Percentiles rank a stretch among this genome's conserved stretches.
Evolutionary conservation across 2,329 filamentous ascomycete genomes (phyloP).

Genomic region (Nemania diffusa): DNA sequence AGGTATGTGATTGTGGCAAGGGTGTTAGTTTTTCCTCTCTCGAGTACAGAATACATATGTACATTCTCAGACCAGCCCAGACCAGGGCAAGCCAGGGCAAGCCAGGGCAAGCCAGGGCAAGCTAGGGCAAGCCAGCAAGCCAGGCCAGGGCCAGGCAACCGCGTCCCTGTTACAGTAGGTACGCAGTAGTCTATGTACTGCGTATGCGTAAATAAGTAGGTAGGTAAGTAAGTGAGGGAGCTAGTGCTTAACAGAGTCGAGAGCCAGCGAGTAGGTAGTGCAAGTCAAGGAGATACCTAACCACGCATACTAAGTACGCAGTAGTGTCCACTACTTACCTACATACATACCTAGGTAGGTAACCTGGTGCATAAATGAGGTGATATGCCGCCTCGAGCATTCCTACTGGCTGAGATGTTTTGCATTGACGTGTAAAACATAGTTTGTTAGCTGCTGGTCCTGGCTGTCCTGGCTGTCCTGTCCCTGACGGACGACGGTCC

Average conservation of each 20-base stretch:
- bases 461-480: not conserved
- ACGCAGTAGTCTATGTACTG: too few species aligned
- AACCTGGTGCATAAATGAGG: constrained; percentile 28
- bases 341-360: not conserved
- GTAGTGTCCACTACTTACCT: too few species aligned
- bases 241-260: constrained; percentile 3
- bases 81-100: too few species aligned
- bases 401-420: constrained; percentile 19
- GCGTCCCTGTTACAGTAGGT: not conserved
- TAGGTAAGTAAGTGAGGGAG: too few species aligned
- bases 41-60: too few species aligned
- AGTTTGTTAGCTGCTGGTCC: constrained; percentile 7
- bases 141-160: not conserved
- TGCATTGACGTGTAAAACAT: constrained; percentile 22
- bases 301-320: too few species aligned
- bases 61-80: not conserved
- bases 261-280: not conserved
- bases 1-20: constrained; percentile 16
- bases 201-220: too few species aligned
- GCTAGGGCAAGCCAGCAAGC: not conserved
- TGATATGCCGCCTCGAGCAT: constrained; percentile 10
- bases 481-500: not conserved
- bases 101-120: too few species aligned
- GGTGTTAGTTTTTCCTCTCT: constrained; percentile 2
- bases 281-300: constrained; percentile 4